Evolutionary conservation across 192 early-diverging fungal species (phyloP).

Genomic region (Coemansia sp.): DNA sequence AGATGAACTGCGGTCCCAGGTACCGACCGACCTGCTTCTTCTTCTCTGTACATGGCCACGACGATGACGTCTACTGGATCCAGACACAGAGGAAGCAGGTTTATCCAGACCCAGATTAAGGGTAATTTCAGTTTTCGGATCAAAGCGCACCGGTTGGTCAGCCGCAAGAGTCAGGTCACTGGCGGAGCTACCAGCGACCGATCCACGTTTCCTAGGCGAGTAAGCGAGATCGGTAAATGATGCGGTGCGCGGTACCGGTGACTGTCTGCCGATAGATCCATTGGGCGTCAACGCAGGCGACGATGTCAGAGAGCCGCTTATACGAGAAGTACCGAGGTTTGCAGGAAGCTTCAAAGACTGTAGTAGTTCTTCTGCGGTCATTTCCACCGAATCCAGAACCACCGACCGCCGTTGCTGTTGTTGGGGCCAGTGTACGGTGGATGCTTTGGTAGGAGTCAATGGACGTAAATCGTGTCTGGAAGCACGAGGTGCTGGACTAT

Average conservation of each 20-base stretch:
- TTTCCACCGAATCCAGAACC: conserved; percentile 17
- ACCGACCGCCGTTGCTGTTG: conserved; percentile 13
- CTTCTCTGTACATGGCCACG: conserved; percentile 19
- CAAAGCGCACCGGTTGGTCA: conserved; percentile 4
- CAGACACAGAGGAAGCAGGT: neutral
- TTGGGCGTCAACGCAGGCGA: neutral
- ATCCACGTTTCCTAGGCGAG: neutral
- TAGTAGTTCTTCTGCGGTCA: conserved; percentile 50
- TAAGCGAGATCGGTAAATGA: conserved; percentile 28
- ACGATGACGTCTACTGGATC: neutral
- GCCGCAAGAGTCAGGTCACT: conserved; percentile 23
- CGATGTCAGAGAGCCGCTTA: conserved; percentile 13
- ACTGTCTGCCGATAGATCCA: conserved; percentile 36
- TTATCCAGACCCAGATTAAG: conserved; percentile 38
- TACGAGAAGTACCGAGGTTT: neutral
- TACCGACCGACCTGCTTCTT: conserved; percentile 36
- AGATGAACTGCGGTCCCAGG: conserved; percentile 15
- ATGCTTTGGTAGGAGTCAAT: conserved; percentile 13
- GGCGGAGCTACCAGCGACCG: conserved; percentile 11
- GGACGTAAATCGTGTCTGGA: neutral
- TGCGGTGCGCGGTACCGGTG: conserved; percentile 28
- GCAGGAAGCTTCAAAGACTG: conserved; percentile 50
- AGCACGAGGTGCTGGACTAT: neutral
- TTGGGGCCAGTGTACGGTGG: conserved; percentile 38
- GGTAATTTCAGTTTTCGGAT: conserved; percentile 22